Base-by-base conservation (phyloP, 352 stramenopile genomes). In the Globisporangium cylindrosporum region DNA sequence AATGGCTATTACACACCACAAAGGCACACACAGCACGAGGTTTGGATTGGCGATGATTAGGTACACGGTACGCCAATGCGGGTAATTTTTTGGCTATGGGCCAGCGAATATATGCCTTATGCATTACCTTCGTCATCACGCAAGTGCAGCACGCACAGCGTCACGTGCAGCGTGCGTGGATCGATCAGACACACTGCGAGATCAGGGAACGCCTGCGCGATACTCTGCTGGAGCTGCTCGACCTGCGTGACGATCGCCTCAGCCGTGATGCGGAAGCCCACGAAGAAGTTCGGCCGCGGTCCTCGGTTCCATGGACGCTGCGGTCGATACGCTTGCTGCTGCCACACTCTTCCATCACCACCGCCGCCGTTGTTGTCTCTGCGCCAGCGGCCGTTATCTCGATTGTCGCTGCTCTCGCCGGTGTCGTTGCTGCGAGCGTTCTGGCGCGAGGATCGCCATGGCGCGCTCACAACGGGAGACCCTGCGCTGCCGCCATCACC, bases 231-330 rank as follows among this genome's bases (percentile, higher is more conserved):
- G 5, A 84, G 64, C 27, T 32, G 2, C 46, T 72, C 58, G 3
- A 83, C 67, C 22, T 65, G 25, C 22, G 59, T 53, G 8, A 75
- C 55, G 25, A 83, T 62, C 8, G 41, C n/a, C 0, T 34, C n/a
- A 2, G 69, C 68, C 4, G 54, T 67, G 64, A 84, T 65, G 4
- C 75, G 77, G 46, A 83, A 81, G 3, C 69, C 75, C 0, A 87
- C 73, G n/a, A 87, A 84, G 77, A 80, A 82, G 49, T 82, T 83
- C 66, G 78, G 78, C 15, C 59, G 62, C 15, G 34, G 53, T 7
- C 53, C 53, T 32, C 18, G n/a, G 43, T 18, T n/a, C 43, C 43
- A 51, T 6, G n/a, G 41, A 20, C 24, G 53, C 24, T 59, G 25
- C 22, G 24, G n/a, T 14, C 25, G 54, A 27, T 38, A 5, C 25